These are phyloP conservation scores for Carex pumila DNA, from an alignment of 176 grass and related monocot species.

Conservation along the genomic window DNA sequence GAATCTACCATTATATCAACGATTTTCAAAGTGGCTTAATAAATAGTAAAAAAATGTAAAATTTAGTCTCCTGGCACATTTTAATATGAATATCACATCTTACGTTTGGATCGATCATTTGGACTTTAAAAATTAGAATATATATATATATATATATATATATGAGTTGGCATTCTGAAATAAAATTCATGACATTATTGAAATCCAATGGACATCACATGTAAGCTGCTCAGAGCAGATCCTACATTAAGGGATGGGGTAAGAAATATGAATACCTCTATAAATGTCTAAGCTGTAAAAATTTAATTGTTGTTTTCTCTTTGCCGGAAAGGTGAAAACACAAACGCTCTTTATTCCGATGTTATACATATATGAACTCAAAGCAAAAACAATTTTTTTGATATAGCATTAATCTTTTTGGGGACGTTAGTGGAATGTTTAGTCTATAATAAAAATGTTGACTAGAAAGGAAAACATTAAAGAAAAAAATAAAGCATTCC, in stretches of 20 bases:
- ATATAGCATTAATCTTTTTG: neutral
- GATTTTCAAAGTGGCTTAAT: too few relatives aligned
- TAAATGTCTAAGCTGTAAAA: too few relatives aligned
- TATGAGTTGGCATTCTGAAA: conserved; percentile 6
- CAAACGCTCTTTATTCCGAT: neutral
- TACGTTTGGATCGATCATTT: too few relatives aligned
- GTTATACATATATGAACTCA: neutral
- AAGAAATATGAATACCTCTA: too few relatives aligned
- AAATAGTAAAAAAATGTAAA: too few relatives aligned
- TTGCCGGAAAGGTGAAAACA: neutral
- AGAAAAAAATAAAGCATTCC: neutral
- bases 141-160: neutral
- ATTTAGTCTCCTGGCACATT: too few relatives aligned
- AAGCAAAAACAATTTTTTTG: neutral
- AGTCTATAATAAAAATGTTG: neutral
- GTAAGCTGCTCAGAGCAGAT: neutral
- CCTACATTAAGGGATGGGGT: too few relatives aligned
- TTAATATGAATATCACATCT: too few relatives aligned
- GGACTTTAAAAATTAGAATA: neutral
- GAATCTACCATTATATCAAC: too few relatives aligned
- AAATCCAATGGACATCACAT: neutral
- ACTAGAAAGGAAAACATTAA: neutral
- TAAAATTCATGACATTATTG: neutral
- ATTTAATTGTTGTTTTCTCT: neutral
- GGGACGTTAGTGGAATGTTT: neutral